Conservation (phyloP, 306 rosid species). For the Castanopsis chinensis region DNA sequence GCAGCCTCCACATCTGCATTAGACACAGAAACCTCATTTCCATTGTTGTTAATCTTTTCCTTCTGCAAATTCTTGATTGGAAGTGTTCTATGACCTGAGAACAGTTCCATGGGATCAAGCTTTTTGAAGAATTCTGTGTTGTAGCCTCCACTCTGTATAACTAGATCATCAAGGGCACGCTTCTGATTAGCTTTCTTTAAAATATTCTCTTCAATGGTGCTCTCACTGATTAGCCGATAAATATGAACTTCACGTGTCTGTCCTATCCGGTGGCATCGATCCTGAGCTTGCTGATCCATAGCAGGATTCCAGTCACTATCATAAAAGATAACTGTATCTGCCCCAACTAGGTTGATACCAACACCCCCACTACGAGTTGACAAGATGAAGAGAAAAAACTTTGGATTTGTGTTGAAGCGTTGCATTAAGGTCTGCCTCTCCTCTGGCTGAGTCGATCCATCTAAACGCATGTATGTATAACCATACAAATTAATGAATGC, state of each 20-base stretch:
- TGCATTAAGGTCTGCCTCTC: constrained; percentile 98
- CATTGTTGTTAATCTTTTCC: constrained; percentile 58
- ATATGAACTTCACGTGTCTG: constrained; percentile 99
- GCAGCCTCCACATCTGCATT: constrained; percentile 95
- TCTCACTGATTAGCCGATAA: constrained; percentile 88
- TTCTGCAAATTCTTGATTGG: constrained; percentile 53
- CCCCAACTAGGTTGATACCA: constrained; percentile 97
- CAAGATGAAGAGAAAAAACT: constrained; percentile 85
- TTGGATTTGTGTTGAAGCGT: constrained; percentile 93
- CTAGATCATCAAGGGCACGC: constrained; percentile 96
- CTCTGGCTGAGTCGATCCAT: constrained; percentile 97
- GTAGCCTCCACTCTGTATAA: constrained; percentile 96
- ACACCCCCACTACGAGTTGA: constrained; percentile 99
- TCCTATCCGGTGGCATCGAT: constrained; percentile 98
- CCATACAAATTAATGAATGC: constrained; percentile 96
- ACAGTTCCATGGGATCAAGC: constrained; percentile 96
- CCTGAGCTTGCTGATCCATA: constrained; percentile 99
- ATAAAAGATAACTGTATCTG: constrained; percentile 96
- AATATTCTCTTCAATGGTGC: constrained; percentile 97
- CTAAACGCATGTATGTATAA: constrained; percentile 95
- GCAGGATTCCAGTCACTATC: constrained; percentile 99
- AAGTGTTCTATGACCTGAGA: constrained; percentile 80
- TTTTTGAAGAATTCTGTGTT: constrained; percentile 95
- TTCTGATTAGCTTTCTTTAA: constrained; percentile 98
- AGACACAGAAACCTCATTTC: constrained; percentile 63